A percentile compares a stretch with the other conserved stretches of the same genome.
These are phyloP conservation scores for Basipetospora chlamydospora DNA, from an alignment of 2,329 filamentous ascomycete genomes.

Conservation along the genomic window DNA sequence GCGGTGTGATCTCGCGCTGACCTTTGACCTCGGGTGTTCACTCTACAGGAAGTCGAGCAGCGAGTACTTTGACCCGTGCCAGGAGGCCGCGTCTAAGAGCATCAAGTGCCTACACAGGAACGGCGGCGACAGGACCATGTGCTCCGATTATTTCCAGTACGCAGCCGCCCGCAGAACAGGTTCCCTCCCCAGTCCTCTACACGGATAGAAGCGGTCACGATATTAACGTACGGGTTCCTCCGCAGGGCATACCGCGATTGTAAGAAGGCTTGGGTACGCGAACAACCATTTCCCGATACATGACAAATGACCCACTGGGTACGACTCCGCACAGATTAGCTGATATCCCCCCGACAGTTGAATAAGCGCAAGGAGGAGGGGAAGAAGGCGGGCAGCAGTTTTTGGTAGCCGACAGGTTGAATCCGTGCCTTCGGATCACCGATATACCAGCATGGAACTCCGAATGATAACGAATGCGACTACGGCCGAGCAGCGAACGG, in stretches of 20 bases:
- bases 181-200: background rate
- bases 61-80: slow-evolving; percentile 90
- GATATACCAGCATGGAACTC: too few species aligned
- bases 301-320: background rate
- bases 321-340: background rate
- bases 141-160: slow-evolving; percentile 88
- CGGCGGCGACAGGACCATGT: slow-evolving; percentile 75
- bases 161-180: slow-evolving; percentile 17
- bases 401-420: too few species aligned
- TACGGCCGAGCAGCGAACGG: too few species aligned
- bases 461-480: too few species aligned
- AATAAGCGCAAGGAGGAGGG: slow-evolving; percentile 15
- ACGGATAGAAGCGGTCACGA: background rate
- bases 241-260: slow-evolving; percentile 80
- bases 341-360: slow-evolving; percentile 10
- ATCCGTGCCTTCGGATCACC: too few species aligned
- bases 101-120: slow-evolving; percentile 83
- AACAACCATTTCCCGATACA: background rate
- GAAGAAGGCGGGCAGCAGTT: slow-evolving; percentile 7
- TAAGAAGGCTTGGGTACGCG: slow-evolving; percentile 78
- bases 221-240: slow-evolving; percentile 9
- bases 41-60: slow-evolving; percentile 68
- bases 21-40: background rate
- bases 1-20: background rate
- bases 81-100: slow-evolving; percentile 76